Evolutionary conservation across 441 rosid species (phyloP), one percentile per base, ranked within the genome.

Genomic region (Corymbia calophylla): DNA sequence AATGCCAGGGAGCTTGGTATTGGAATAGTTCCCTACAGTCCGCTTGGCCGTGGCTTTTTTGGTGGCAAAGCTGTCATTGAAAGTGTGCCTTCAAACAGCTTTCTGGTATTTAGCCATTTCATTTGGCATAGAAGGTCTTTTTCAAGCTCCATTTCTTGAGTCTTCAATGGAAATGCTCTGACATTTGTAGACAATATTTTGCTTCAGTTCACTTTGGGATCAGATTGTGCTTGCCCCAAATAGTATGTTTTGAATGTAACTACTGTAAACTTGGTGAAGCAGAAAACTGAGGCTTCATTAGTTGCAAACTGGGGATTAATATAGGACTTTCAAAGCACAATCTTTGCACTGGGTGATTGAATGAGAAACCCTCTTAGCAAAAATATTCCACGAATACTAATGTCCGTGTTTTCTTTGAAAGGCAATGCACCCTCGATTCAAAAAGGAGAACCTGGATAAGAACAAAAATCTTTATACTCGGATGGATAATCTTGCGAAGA

Each of bases 21-120:
- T 70, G 93, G 92, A 88, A 93, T 93, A 88, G 95, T 94, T 88
- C 92, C 94, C 53, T 93, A 94, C 91, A 92, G 94, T 86, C 96
- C 95, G 14, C 92, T 95, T 51, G 96, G 94, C 80, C 92, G 92
- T 39, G 95, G 96, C 44, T 95, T 95, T 89, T 95, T 93, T 58
- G 95, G 87, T 13, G 95, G 96, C 86, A 91, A 39, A 91, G 94
- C 92, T 66, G 87, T 91, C 19, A 86, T 88, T 29, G 93, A 93
- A 87, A 90, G 88, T 87, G 19, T 92, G 85, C 88, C 94, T 86
- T 88, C 89, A n/a, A 88, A 82, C 64, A 53, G 88, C 60, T 35
- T 54, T 27, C 88, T 93, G 95, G 95, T 94, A 92, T 44, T 55
- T n/a, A 62, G 62, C 54, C 47, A 53, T 54, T 39, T n/a, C 55